phyloP scores from a whole-genome alignment of 305 asterid genomes.

The Solanum hybrid region DNA sequence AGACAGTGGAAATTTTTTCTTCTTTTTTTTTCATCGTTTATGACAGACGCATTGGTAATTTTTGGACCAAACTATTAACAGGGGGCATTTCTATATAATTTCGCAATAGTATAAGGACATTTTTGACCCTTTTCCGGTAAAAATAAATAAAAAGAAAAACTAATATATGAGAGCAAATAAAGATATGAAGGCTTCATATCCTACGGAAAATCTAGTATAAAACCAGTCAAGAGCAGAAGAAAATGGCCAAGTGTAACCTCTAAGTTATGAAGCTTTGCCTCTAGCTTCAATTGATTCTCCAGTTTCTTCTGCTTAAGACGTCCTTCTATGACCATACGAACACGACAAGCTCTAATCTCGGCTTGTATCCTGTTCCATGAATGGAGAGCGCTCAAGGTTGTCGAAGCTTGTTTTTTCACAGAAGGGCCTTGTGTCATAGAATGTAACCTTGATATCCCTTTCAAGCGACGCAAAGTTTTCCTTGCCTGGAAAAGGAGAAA shows the following conservation, averaged over 20 bases:
- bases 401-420: constrained; percentile 64
- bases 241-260: constrained; percentile 34
- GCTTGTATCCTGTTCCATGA: constrained; percentile 75
- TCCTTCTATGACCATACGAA: constrained; percentile 68
- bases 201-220: not conserved
- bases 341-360: constrained; percentile 61
- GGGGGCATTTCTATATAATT: not conserved
- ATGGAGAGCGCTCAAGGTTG: constrained; percentile 54
- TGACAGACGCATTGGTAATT: not conserved
- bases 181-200: not conserved
- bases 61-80: not conserved
- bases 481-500: constrained; percentile 48
- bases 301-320: constrained; percentile 67
- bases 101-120: not conserved
- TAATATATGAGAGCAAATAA: not conserved
- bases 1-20: not conserved
- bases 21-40: not conserved
- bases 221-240: not conserved
- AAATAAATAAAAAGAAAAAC: not conserved
- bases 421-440: constrained; percentile 40
- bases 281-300: constrained; percentile 75
- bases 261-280: constrained; percentile 76
- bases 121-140: not conserved
- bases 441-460: constrained; percentile 48
- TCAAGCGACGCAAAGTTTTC: constrained; percentile 39